Percentiles rank a stretch among this genome's conserved stretches.
Conservation (phyloP, 768 basidiomycete species). For the Suillus subaureus region DNA sequence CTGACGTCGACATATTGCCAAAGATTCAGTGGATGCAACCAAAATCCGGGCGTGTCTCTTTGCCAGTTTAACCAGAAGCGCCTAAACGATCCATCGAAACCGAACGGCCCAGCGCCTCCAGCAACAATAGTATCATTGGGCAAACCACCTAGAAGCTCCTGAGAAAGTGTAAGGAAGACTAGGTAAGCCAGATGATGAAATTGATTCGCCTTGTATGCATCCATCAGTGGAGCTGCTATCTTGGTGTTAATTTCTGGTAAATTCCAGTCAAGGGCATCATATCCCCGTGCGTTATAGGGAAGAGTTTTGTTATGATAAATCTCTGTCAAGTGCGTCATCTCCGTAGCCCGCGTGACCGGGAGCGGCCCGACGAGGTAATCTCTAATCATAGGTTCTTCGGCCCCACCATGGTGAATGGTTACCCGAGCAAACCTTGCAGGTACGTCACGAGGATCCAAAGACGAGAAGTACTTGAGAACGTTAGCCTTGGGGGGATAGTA, state of each 20-base stretch:
- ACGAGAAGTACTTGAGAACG: constrained; percentile 48
- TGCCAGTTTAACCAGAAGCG: constrained; percentile 55
- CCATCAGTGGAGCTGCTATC: constrained; percentile 39
- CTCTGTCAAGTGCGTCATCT: constrained; percentile 43
- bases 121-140: constrained; percentile 53
- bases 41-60: constrained; percentile 51
- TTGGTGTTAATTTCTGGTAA: constrained; percentile 30
- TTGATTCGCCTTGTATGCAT: constrained; percentile 43
- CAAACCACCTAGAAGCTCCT: constrained; percentile 53
- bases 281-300: constrained; percentile 55
- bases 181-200: neutral
- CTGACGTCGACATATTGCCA: constrained; percentile 59
- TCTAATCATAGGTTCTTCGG: constrained; percentile 41
- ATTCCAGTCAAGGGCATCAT: constrained; percentile 30
- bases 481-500: constrained; percentile 50
- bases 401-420: constrained; percentile 51
- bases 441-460: constrained; percentile 24
- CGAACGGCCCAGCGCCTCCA: constrained; percentile 51
- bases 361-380: constrained; percentile 65
- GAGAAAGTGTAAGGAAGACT: constrained; percentile 8
- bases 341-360: constrained; percentile 44
- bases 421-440: constrained; percentile 49
- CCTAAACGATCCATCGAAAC: constrained; percentile 63
- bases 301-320: constrained; percentile 56
- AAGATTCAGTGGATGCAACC: constrained; percentile 54